Conservation (phyloP, 164 flowering plant genomes). For the Sedum album region DNA sequence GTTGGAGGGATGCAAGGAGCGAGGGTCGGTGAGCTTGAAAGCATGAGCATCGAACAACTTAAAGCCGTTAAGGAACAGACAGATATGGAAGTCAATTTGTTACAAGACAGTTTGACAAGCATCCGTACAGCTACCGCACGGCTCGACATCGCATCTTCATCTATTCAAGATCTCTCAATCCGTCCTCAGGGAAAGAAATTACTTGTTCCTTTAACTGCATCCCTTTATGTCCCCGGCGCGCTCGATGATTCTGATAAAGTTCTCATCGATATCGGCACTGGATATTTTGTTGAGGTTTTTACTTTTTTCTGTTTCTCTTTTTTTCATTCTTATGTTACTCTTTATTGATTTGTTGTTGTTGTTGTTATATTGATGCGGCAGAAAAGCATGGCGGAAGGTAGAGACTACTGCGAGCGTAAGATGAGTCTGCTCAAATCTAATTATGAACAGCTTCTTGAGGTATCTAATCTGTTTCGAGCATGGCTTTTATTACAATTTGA, state of each 20-base stretch:
- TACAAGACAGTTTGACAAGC: slow-evolving; percentile 94
- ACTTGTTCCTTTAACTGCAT: slow-evolving; percentile 90
- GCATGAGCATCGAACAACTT: slow-evolving; percentile 76
- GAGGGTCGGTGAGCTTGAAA: slow-evolving; percentile 48
- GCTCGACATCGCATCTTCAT: slow-evolving; percentile 68
- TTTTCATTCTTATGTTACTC: not conserved
- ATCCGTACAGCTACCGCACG: slow-evolving; percentile 79
- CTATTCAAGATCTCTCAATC: slow-evolving; percentile 79
- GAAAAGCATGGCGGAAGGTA: slow-evolving; percentile 6
- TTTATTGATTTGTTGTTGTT: not conserved
- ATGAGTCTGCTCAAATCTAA: slow-evolving; percentile 8
- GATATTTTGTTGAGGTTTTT: slow-evolving; percentile 80
- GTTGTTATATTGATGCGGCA: not conserved
- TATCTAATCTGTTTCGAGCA: no score
- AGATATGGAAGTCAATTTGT: slow-evolving; percentile 74
- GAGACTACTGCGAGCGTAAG: slow-evolving; percentile 7
- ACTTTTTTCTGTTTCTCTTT: not conserved
- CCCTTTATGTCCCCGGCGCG: slow-evolving; percentile 82
- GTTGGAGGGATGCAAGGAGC: slow-evolving; percentile 11
- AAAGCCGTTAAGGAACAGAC: slow-evolving; percentile 77
- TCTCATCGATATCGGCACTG: slow-evolving; percentile 92
- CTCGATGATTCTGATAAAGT: slow-evolving; percentile 81
- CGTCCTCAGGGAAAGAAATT: slow-evolving; percentile 85
- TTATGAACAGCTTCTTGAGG: slow-evolving; percentile 8
- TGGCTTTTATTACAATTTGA: no score